A percentile compares a stretch with the other conserved stretches of the same genome.
phyloP scores from a whole-genome alignment of 2,329 filamentous ascomycete species.

The Aspergillus proliferans region DNA sequence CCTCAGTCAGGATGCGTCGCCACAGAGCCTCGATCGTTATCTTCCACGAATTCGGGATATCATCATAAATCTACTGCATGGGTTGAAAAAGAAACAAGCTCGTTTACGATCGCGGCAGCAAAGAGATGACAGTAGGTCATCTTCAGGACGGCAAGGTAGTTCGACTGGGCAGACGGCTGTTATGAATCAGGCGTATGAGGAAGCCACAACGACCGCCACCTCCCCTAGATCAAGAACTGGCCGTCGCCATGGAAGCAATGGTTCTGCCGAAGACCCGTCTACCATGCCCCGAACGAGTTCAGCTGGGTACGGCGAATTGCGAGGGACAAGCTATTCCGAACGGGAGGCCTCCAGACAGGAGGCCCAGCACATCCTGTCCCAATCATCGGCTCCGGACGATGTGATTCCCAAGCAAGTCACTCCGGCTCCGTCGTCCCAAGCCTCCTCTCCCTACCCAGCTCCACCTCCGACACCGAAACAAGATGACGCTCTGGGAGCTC shows the following conservation, averaged over 20 bases:
- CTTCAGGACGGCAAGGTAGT: slow-evolving; percentile 38
- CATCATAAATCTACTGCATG: slow-evolving; percentile 94
- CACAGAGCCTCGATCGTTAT: slow-evolving; percentile 88
- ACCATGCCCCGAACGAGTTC: slow-evolving; percentile 14
- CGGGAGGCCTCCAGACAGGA: slow-evolving; percentile 36
- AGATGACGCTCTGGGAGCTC: slow-evolving; percentile 80
- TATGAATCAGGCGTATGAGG: slow-evolving; percentile 42
- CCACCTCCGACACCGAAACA: slow-evolving; percentile 75
- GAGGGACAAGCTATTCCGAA: slow-evolving; percentile 29
- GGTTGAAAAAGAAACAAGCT: slow-evolving; percentile 94
- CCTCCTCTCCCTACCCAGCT: slow-evolving; percentile 62
- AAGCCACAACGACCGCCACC: slow-evolving; percentile 24
- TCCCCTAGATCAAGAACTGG: slow-evolving; percentile 28
- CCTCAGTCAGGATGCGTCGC: slow-evolving; percentile 89
- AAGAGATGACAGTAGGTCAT: slow-evolving; percentile 41
- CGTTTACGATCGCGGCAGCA: slow-evolving; percentile 60
- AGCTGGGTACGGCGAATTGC: slow-evolving; percentile 24
- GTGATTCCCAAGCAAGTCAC: slow-evolving; percentile 28
- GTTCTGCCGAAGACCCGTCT: slow-evolving; percentile 31
- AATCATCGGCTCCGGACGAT: slow-evolving; percentile 66
- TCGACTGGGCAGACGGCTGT: slow-evolving; percentile 37
- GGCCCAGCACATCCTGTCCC: slow-evolving; percentile 32
- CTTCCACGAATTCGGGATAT: slow-evolving; percentile 93
- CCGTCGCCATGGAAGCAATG: slow-evolving; percentile 34
- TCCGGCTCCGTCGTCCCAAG: slow-evolving; percentile 17